Evolutionary conservation across 2,329 filamentous ascomycete species (phyloP).

Genomic region (Pleurostoma richardsiae): DNA sequence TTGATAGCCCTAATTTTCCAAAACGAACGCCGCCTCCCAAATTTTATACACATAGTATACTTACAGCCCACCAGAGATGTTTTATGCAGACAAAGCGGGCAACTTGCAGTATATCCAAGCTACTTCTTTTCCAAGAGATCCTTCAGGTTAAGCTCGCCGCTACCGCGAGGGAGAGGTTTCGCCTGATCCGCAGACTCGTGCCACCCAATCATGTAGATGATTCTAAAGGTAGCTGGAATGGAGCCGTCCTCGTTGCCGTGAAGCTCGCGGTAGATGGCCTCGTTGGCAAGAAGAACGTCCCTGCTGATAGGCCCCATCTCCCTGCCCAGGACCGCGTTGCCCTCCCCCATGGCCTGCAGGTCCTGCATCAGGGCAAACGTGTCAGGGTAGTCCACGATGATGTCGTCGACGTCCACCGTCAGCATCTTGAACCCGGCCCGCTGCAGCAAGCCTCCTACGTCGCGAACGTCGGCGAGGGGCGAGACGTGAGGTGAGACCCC

Average conservation of each 20-base stretch:
- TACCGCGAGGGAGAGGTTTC: slow-evolving; percentile 76
- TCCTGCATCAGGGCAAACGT: slow-evolving; percentile 89
- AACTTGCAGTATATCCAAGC: neutral
- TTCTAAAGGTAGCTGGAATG: slow-evolving; percentile 84
- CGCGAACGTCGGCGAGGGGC: slow-evolving; percentile 84
- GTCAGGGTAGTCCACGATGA: slow-evolving; percentile 90
- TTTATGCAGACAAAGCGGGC: no score
- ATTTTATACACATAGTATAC: no score
- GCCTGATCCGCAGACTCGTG: slow-evolving; percentile 76
- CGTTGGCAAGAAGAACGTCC: slow-evolving; percentile 81
- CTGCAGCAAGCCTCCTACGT: slow-evolving; percentile 82
- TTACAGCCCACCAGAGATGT: no score
- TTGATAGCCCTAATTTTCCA: no score
- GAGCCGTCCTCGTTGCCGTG: slow-evolving; percentile 76
- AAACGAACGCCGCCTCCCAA: no score
- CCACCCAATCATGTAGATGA: slow-evolving; percentile 99
- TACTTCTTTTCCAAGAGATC: slow-evolving; percentile 60
- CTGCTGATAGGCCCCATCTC: slow-evolving; percentile 72
- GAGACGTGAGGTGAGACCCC: slow-evolving; percentile 89
- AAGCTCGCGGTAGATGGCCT: slow-evolving; percentile 82
- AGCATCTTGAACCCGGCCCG: slow-evolving; percentile 91
- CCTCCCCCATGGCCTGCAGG: slow-evolving; percentile 93
- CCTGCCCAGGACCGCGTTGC: slow-evolving; percentile 80
- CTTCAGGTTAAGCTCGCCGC: slow-evolving; percentile 81
- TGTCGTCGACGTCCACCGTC: slow-evolving; percentile 96